Base-by-base conservation (phyloP, 176 grass and related monocot genomes). In the Lolium perenne region DNA sequence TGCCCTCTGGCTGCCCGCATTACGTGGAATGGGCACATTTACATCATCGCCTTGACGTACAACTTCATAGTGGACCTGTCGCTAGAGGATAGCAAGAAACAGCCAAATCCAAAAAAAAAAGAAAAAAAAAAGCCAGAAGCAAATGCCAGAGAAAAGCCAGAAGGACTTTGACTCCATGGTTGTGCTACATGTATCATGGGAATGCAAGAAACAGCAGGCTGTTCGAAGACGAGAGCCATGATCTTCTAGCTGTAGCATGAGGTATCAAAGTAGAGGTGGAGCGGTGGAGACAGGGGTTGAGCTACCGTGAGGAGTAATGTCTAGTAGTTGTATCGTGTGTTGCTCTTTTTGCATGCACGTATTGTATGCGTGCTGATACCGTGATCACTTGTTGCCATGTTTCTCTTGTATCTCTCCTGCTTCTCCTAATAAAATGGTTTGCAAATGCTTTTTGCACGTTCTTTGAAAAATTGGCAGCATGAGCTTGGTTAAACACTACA, bases 341-440 rank as follows among this genome's bases (percentile, higher is more conserved):
- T 74, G 21, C 21, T 74, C 71, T 74, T 74, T 74, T 49, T 0
- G 6, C 6, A 8, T 74, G 45, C 13, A 38, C 0, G 63, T 67
- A 26, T 17, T 38, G 12, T 38, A 17, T 35, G 6, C 7, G 63
- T 15, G 14, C 71, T 74, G 0, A 50, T 1, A 74, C 1, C 2
- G 3, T 74, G 71, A 23, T 74, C 71, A 50, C 21, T 16, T 74
- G 43, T 73, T 48, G 70, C 70, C 43, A n/a, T 49, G 5, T 47
- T 20, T 73, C 12, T 73, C 23, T n/a, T 8, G 11, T 49, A 2
- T 47, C 41, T 73, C 12, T 73, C 23, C 43, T 8, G 11, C 46
- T 73, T 73, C n/a, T 74, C 23, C 59, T 48, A 73, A 48, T 74
- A 43, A 49, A 74, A 25, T 16, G 45, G 12, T 72, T 47, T 47